Base-by-base conservation (phyloP, 331 rosid genomes). In the Ulmus americana region DNA sequence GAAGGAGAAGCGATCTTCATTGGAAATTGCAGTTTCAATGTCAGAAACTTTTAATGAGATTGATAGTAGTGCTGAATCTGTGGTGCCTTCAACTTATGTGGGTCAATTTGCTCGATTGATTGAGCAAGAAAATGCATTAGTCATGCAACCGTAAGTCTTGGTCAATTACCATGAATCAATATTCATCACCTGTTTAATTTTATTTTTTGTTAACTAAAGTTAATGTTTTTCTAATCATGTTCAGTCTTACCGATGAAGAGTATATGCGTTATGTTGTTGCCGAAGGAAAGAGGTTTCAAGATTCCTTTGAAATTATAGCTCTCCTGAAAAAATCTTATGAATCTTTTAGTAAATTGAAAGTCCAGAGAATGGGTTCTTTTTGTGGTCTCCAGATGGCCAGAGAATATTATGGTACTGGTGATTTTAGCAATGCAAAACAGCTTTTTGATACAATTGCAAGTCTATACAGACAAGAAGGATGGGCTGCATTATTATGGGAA, bases 401-500 rank as follows among this genome's bases (percentile, higher is more conserved):
- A 81, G 97, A 89, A 82, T 83, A 89, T 80, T 92, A 89, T 80
- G 69, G 80, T 62, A 82, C 73, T 60, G 91, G 80, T 39, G 95
- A 89, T 68, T 77, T 76, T 68, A 73, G 70, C 74, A 83, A 85
- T 55, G 91, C 97, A 63, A 85, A 85, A 76, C 76, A 67, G 68
- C 72, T 72, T 60, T 83, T 89, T 76, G 89, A 82, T 68, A 77
- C 44, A 54, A 78, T 87, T 76, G 97, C 97, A 63, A 82, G 70
- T 77, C 71, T 89, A 50, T 94, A 94, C 76, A 89, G 98, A 76
- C 88, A 79, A 87, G 98, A 94, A 81, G 97, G 97, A 48, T 94
- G 97, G 98, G 82, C 79, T 64, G 82, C 91, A 51, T 85, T 89
- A 82, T 74, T 94, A 69, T 94, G 98, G 98, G 85, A 94, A 66